phyloP scores from a whole-genome alignment of 768 basidiomycete species.

The Austroboletus eburneus region DNA sequence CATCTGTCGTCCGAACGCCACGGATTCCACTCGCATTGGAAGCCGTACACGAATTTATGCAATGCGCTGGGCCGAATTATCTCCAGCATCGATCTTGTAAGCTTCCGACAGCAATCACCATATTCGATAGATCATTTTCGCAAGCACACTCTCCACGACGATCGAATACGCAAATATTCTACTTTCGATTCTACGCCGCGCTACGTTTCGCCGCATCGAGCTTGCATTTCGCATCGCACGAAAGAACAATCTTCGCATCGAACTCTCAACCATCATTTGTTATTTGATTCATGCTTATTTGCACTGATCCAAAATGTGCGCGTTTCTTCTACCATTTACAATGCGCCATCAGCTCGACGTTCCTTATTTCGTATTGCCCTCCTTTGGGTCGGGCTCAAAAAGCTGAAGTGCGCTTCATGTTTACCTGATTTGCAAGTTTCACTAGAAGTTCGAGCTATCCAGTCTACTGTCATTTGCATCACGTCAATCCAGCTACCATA shows the following conservation, averaged over 20 bases:
- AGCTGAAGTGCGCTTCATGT: conserved; percentile 29
- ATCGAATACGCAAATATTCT: conserved; percentile 24
- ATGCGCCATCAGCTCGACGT: conserved; percentile 22
- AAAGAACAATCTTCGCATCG: conserved; percentile 33
- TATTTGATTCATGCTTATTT: conserved; percentile 35
- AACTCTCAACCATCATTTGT: conserved; percentile 27
- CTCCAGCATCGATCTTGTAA: conserved; percentile 31
- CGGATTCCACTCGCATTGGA: conserved; percentile 20
- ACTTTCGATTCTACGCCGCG: conserved; percentile 20
- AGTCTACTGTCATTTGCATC: conserved; percentile 24
- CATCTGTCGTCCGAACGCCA: conserved; percentile 18
- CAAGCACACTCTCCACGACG: conserved; percentile 21
- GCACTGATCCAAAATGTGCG: conserved; percentile 28
- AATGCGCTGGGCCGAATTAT: conserved; percentile 20
- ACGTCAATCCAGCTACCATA: conserved; percentile 18
- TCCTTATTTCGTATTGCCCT: conserved; percentile 20
- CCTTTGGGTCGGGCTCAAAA: conserved; percentile 19
- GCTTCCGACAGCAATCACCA: conserved; percentile 14
- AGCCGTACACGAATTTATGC: conserved; percentile 23
- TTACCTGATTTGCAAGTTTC: conserved; percentile 15
- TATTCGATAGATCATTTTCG: conserved; percentile 25
- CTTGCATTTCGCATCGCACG: conserved; percentile 20
- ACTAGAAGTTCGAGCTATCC: conserved; percentile 27
- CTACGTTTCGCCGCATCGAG: conserved; percentile 13
- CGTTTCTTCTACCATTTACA: conserved; percentile 29